A percentile compares a stretch with the other conserved stretches of the same genome.
Conservation (phyloP, 2,329 filamentous ascomycete species). For the Eutypella sp. region DNA sequence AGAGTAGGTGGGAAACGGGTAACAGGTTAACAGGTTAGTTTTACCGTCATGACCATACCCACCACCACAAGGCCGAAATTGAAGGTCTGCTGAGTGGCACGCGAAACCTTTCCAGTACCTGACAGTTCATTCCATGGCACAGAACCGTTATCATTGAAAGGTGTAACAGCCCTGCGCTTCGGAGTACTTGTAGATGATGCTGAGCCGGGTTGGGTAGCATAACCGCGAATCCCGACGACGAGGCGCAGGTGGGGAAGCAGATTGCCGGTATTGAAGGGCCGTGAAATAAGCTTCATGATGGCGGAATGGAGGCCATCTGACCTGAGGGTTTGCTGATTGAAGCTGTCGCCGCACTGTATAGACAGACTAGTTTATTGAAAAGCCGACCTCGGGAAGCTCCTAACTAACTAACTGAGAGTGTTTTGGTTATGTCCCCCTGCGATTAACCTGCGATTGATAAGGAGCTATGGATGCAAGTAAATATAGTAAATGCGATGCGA, state of each 20-base stretch:
- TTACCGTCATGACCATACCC: constrained; percentile 71
- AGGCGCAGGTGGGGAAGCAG: constrained; percentile 29
- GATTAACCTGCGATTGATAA: too few species aligned
- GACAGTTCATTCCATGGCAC: constrained; percentile 79
- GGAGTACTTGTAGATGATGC: constrained; percentile 32
- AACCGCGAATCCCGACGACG: constrained; percentile 41
- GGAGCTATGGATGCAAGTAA: too few species aligned
- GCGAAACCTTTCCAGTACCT: constrained; percentile 69
- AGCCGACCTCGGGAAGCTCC: too few species aligned
- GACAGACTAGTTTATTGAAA: too few species aligned
- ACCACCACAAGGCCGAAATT: constrained; percentile 75
- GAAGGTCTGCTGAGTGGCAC: constrained; percentile 85
- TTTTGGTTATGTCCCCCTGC: too few species aligned
- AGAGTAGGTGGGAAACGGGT: too few species aligned
- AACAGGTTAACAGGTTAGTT: constrained; percentile 23
- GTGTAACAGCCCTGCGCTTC: constrained; percentile 67
- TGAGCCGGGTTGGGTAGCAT: constrained; percentile 54
- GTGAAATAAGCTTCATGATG: constrained; percentile 43
- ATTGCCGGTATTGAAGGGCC: constrained; percentile 30
- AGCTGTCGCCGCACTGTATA: too few species aligned
- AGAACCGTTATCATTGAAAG: constrained; percentile 79
- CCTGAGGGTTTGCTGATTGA: constrained; percentile 1
- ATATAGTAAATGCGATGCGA: not conserved
- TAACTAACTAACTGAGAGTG: too few species aligned
- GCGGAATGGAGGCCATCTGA: constrained; percentile 31